Base-by-base conservation (phyloP, 345 rosid species). In the Durio zibethinus region DNA sequence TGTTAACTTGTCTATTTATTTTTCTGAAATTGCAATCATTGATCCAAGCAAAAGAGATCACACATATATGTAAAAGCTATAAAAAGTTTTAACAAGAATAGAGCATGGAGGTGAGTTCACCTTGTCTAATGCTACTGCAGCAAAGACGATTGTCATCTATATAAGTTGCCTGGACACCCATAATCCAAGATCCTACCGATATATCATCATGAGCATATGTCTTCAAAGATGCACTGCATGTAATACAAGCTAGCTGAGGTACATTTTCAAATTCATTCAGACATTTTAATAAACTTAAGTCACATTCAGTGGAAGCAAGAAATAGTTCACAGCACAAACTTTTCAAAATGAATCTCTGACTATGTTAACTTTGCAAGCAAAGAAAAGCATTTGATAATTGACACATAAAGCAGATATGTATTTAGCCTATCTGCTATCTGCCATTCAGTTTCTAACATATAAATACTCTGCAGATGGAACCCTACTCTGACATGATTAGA, bases 101-200 rank as follows among this genome's bases (percentile, higher is more conserved):
- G 0, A 42, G 50, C 35, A 23, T 6, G n/a, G 31, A 40, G 77
- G 59, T 38, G 73, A 52, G 63, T 78, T 83, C 79, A 96, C 99
- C 99, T 91, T 92, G 98, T 81, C 88, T 89, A 47, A 85, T 85
- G 85, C 97, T 90, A 81, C 93, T 74, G 82, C 99, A 94, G 83
- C 99, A 96, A 68, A 96, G 86, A 57, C 90, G 91, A 80, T 88
- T 91, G 81, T 96, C 99, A 48, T 96, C 99, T 82, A 90, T 93
- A 75, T 91, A 92, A 47, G 97, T 90, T 74, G 97, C 92, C 62
- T 87, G 90, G 59, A 96, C 68, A 80, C 99, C 98, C 87, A 96
- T 92, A 97, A 96, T 91, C 99, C 98, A 96, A 72, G 99, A 96
- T 63, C 99, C 99, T 1, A 91, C 79, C 7, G 98, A 87, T 80